Evolutionary conservation across 1,284 basidiomycete genomes (phyloP).

Genomic region (Boletus nobilissimus): DNA sequence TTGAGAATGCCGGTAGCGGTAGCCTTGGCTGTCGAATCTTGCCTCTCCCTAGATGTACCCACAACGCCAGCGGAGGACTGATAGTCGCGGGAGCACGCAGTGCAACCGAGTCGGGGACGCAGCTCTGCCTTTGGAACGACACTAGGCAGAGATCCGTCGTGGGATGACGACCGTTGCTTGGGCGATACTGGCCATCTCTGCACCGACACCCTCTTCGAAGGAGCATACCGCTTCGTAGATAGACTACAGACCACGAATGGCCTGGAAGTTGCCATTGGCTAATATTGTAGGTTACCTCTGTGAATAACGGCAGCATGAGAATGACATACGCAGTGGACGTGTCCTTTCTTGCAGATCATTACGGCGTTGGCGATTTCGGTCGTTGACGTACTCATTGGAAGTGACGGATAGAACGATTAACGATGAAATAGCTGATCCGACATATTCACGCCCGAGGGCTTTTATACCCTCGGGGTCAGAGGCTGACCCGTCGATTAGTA

Average conservation of each 20-base stretch:
- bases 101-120: too few relatives aligned
- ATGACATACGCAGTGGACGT: slow-evolving; percentile 15
- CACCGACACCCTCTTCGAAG: neutral
- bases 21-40: too few relatives aligned
- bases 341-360: neutral
- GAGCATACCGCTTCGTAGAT: slow-evolving; percentile 18
- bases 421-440: neutral
- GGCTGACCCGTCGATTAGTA: slow-evolving; percentile 23
- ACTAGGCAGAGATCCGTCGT: too few relatives aligned
- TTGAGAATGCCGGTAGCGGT: neutral
- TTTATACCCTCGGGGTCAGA: slow-evolving; percentile 18
- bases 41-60: too few relatives aligned
- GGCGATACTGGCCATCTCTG: neutral
- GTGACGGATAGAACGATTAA: neutral
- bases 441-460: neutral
- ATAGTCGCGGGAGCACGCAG: too few relatives aligned
- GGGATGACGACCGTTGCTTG: too few relatives aligned
- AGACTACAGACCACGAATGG: slow-evolving; percentile 24
- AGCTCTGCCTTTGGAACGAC: too few relatives aligned
- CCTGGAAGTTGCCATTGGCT: slow-evolving; percentile 8
- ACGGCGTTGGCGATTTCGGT: neutral
- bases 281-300: neutral
- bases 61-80: too few relatives aligned
- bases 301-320: neutral
- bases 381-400: slow-evolving; percentile 2